Percentiles rank a stretch among this genome's conserved stretches.
Evolutionary conservation across 164 flowering plant genomes (phyloP).

Genomic region (Magnolia officinalis): DNA sequence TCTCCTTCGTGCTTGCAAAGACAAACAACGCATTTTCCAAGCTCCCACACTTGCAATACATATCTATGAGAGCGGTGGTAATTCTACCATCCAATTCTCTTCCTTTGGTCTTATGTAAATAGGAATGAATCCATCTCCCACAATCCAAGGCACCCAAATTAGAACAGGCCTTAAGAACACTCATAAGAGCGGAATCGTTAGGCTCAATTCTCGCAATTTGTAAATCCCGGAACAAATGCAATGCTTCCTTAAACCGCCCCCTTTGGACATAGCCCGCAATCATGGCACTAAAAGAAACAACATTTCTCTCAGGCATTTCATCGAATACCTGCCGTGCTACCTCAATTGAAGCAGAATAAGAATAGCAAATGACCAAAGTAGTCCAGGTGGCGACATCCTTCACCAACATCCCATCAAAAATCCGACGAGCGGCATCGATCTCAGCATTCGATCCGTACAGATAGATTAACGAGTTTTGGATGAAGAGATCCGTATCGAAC

Average conservation of each 20-base stretch:
- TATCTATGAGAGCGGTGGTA: constrained; percentile 32
- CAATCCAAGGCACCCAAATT: constrained; percentile 27
- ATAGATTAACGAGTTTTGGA: constrained; percentile 28
- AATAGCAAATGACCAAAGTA: constrained; percentile 20
- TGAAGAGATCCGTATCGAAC: constrained; percentile 18
- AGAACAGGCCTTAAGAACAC: constrained; percentile 25
- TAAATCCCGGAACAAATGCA: constrained; percentile 28
- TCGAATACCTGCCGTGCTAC: constrained; percentile 28
- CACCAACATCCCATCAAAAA: constrained; percentile 20
- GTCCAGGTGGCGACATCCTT: constrained; percentile 34
- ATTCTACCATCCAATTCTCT: constrained; percentile 20
- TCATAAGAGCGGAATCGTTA: constrained; percentile 23
- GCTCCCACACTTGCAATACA: constrained; percentile 41
- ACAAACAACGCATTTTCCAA: constrained; percentile 17
- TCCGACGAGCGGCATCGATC: constrained; percentile 9
- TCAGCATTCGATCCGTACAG: constrained; percentile 21
- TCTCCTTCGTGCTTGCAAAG: constrained; percentile 20
- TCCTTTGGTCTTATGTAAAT: constrained; percentile 13
- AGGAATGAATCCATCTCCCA: constrained; percentile 35
- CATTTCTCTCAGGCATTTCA: constrained; percentile 36
- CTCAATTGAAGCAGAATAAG: constrained; percentile 13
- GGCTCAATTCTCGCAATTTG: constrained; percentile 22
- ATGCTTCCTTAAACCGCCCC: constrained; percentile 26
- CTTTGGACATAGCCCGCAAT: constrained; percentile 25
- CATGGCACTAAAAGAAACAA: constrained; percentile 39